A percentile compares a stretch with the other conserved stretches of the same genome.
Conservation (phyloP, 192 early-diverging fungal genomes). For the Dissophora ornata region DNA sequence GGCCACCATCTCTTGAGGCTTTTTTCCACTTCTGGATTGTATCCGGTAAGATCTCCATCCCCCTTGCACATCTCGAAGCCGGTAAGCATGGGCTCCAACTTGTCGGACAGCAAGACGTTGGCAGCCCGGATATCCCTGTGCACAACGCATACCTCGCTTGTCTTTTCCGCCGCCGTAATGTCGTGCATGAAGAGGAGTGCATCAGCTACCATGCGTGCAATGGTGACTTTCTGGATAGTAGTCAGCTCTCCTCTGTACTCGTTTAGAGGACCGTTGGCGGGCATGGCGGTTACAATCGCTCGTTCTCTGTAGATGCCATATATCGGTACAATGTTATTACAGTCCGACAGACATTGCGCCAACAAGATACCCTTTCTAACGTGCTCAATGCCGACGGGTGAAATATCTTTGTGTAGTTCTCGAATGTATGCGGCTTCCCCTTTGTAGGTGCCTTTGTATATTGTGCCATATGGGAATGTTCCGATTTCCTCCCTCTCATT, state of each 20-base stretch:
- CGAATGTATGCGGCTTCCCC: neutral
- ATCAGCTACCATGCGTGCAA: constrained; percentile 19
- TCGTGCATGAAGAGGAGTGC: constrained; percentile 8
- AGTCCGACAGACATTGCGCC: constrained; percentile 3
- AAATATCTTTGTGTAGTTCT: neutral
- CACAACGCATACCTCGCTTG: too few species aligned
- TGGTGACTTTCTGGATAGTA: constrained; percentile 4
- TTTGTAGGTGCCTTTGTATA: neutral
- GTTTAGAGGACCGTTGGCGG: constrained; percentile 6
- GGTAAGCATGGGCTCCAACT: constrained; percentile 7
- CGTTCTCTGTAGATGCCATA: constrained; percentile 1
- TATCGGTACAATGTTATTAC: neutral
- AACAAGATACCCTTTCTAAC: neutral
- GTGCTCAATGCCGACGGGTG: neutral
- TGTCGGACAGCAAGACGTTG: constrained; percentile 6
- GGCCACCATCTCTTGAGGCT: constrained; percentile 1
- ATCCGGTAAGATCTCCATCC: neutral
- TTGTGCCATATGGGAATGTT: neutral
- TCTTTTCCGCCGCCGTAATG: neutral
- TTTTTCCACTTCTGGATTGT: neutral
- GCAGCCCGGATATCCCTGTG: constrained; percentile 11
- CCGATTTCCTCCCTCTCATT: neutral
- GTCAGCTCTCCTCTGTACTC: neutral
- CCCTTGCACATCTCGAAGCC: constrained; percentile 9
- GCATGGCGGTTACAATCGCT: neutral